Conservation (phyloP, 805 yeast genomes). For the Cyberlindnera subsufficiens region DNA sequence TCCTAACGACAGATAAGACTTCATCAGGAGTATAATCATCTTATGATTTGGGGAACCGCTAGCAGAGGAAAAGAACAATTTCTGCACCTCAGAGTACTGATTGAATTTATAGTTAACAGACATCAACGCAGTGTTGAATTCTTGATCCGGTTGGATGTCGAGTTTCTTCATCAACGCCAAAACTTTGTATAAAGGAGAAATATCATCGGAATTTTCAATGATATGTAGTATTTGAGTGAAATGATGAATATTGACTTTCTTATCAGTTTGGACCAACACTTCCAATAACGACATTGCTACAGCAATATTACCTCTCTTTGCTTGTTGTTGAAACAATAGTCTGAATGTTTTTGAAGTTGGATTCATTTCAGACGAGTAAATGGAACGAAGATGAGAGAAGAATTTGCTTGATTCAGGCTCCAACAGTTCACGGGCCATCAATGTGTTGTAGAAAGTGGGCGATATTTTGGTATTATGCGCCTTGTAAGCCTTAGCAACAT, state of each 20-base stretch:
- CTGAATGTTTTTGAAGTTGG: conserved; percentile 13
- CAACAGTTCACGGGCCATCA: conserved; percentile 6
- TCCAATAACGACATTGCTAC: conserved; percentile 15
- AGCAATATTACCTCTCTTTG: conserved; percentile 15
- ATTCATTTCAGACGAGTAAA: conserved; percentile 3
- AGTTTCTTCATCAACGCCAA: conserved; percentile 8
- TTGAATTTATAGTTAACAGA: conserved; percentile 6
- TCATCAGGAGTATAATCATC: conserved; percentile 12
- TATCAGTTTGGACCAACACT: conserved; percentile 6
- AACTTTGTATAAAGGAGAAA: conserved; percentile 7
- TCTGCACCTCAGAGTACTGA: conserved; percentile 9
- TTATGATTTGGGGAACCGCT: conserved; percentile 1
- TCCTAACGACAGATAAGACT: conserved; percentile 8
- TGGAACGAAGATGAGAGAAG: conserved; percentile 1
- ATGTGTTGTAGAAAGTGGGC: conserved; percentile 4
- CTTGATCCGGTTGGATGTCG: conserved; percentile 8
- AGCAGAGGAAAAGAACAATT: background rate
- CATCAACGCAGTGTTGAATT: conserved; percentile 13
- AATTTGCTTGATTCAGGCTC: conserved; percentile 1
- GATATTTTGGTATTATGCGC: background rate
- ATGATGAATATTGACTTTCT: conserved; percentile 2
- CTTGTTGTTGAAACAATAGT: conserved; percentile 14
- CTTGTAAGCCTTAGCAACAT: conserved; percentile 1
- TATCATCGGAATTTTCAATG: conserved; percentile 10
- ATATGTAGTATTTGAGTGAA: conserved; percentile 8